phyloP scores from a whole-genome alignment of 345 rosid species.

The Eucalyptus sideroxylon region DNA sequence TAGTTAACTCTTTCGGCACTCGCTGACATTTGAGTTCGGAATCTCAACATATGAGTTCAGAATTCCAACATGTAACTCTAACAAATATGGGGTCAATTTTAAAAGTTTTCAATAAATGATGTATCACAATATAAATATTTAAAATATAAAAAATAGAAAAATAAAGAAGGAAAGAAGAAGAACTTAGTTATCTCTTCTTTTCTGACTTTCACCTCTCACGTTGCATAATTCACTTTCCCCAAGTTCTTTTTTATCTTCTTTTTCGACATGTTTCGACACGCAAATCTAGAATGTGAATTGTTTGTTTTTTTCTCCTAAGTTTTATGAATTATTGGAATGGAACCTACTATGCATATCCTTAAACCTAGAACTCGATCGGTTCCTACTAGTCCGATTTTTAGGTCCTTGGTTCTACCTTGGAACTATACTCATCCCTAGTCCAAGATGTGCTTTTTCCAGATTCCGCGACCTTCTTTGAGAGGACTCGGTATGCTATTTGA shows the following conservation, averaged over 20 bases:
- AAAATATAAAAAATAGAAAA: rapidly evolving
- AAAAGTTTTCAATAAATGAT: too few species aligned
- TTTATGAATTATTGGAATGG: too few species aligned
- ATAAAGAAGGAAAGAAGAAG: too few species aligned
- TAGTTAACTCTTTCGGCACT: rapidly evolving
- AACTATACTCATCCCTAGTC: too few species aligned
- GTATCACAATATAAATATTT: too few species aligned
- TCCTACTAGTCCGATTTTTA: rapidly evolving
- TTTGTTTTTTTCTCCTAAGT: too few species aligned
- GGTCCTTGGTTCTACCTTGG: too few species aligned
- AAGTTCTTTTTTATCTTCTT: too few species aligned
- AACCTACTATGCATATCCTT: rapidly evolving
- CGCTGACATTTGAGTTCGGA: rapidly evolving
- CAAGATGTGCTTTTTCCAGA: neutral
- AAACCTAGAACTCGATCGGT: rapidly evolving
- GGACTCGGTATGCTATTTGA: neutral
- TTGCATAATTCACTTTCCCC: too few species aligned
- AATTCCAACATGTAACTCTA: too few species aligned
- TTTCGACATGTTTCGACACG: rapidly evolving
- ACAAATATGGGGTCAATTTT: rapidly evolving
- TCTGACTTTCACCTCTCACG: rapidly evolving
- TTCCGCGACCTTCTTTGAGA: neutral
- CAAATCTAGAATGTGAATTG: rapidly evolving
- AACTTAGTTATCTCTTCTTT: rapidly evolving
- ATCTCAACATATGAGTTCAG: rapidly evolving